Evolutionary conservation across 768 basidiomycete species (phyloP).

Genomic region (Amanita phalloides): DNA sequence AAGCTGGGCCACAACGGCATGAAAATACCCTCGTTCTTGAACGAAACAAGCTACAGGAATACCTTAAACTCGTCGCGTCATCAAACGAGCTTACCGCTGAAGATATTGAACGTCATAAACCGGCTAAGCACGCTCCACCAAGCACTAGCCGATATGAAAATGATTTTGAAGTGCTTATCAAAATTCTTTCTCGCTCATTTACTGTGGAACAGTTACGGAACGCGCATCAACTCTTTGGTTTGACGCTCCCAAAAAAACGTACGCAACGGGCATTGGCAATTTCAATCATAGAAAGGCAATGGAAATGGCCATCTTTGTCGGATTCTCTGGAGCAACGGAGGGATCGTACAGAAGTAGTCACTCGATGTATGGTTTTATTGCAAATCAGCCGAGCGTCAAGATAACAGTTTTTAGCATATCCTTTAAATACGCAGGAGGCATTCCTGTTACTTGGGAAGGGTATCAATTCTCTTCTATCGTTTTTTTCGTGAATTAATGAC

Average conservation of each 20-base stretch:
- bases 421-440: conserved; percentile 45
- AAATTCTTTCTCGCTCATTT: conserved; percentile 50
- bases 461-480: conserved; percentile 21
- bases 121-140: conserved; percentile 26
- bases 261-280: conserved; percentile 32
- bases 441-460: conserved; percentile 65
- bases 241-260: conserved; percentile 21
- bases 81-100: conserved; percentile 38
- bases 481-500: conserved; percentile 4
- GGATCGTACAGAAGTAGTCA: conserved; percentile 36
- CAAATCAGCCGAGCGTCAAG: not conserved
- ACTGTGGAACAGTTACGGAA: conserved; percentile 46
- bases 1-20: not conserved
- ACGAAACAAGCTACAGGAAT: conserved; percentile 39
- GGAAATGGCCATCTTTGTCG: conserved; percentile 58
- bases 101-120: conserved; percentile 53
- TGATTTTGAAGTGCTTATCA: conserved; percentile 42
- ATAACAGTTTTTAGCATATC: conserved; percentile 31
- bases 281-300: conserved; percentile 50
- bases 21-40: conserved; percentile 19
- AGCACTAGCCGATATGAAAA: conserved; percentile 35
- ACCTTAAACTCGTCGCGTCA: conserved; percentile 42
- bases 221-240: conserved; percentile 39
- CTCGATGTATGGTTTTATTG: conserved; percentile 29
- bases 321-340: conserved; percentile 37